Conservation (phyloP, 495 filamentous ascomycete genomes). For the Hypoxylon intermedium region DNA sequence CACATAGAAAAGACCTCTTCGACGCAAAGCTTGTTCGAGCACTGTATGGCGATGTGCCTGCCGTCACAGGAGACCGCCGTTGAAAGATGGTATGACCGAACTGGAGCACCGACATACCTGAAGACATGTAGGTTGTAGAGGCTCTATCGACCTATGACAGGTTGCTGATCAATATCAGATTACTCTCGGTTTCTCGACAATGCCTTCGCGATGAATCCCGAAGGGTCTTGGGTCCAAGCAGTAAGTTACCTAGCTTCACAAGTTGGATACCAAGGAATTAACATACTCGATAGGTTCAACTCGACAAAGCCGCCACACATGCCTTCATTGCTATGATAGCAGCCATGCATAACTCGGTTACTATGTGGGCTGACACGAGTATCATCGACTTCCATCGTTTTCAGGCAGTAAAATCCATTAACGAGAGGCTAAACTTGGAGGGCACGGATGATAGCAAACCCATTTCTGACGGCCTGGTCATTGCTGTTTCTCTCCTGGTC, state of each 20-base stretch:
- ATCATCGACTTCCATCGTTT: slow-evolving; percentile 44
- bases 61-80: slow-evolving; percentile 37
- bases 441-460: slow-evolving; percentile 38
- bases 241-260: slow-evolving; percentile 11
- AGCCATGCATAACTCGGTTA: slow-evolving; percentile 43
- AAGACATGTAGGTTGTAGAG: slow-evolving; percentile 36
- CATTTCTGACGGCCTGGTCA: slow-evolving; percentile 42
- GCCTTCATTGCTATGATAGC: slow-evolving; percentile 45
- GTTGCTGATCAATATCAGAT: slow-evolving; percentile 29
- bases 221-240: slow-evolving; percentile 42
- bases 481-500: slow-evolving; percentile 41
- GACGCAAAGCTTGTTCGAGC: slow-evolving; percentile 41
- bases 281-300: slow-evolving; percentile 33
- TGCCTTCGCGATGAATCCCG: slow-evolving; percentile 45
- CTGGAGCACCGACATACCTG: slow-evolving; percentile 40
- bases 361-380: slow-evolving; percentile 41
- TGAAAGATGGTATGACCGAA: slow-evolving; percentile 41
- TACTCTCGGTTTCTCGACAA: slow-evolving; percentile 44
- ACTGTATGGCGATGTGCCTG: slow-evolving; percentile 44
- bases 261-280: background rate
- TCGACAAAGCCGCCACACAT: slow-evolving; percentile 42
- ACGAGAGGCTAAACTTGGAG: slow-evolving; percentile 42
- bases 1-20: slow-evolving; percentile 42
- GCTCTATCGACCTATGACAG: background rate
- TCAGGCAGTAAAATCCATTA: slow-evolving; percentile 42